phyloP scores from a whole-genome alignment of 1,284 basidiomycete species.

The Vanrija sp. region DNA sequence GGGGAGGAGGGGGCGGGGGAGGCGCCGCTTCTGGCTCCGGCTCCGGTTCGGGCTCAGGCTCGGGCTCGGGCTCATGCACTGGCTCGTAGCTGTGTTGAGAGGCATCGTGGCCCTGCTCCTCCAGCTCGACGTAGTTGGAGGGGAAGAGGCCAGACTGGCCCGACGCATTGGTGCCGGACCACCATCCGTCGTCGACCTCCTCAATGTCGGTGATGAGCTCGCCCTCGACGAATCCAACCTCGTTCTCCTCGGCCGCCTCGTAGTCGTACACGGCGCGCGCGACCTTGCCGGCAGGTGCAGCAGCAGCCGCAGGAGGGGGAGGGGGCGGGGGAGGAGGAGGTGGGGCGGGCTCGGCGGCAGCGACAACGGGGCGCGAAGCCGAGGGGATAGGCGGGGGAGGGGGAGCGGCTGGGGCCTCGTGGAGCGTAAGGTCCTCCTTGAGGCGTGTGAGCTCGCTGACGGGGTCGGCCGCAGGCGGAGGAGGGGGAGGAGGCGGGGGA shows the following conservation, averaged over 20 bases:
- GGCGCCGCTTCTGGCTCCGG: constrained; percentile 43
- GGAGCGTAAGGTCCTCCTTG: constrained; percentile 42
- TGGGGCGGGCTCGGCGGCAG: constrained; percentile 13
- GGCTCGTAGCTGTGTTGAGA: constrained; percentile 38
- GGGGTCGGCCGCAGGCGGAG: constrained; percentile 51
- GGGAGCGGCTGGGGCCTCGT: constrained; percentile 29
- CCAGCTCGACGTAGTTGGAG: constrained; percentile 76
- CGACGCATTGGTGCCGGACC: constrained; percentile 65
- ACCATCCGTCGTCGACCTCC: constrained; percentile 77
- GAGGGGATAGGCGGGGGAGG: constrained; percentile 37
- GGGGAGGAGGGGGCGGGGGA: constrained; percentile 41
- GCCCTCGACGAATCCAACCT: constrained; percentile 73
- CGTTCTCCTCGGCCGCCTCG: constrained; percentile 63
- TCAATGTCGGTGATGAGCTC: constrained; percentile 77
- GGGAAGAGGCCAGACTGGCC: constrained; percentile 64
- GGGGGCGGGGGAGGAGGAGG: constrained; percentile 2
- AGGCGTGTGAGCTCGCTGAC: constrained; percentile 39
- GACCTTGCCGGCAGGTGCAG: constrained; percentile 32
- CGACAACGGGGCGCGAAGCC: constrained; percentile 22
- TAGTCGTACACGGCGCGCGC: constrained; percentile 69
- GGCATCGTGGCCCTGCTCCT: constrained; percentile 44
- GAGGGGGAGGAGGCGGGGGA: constrained; percentile 44
- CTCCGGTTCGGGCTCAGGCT: constrained; percentile 42
- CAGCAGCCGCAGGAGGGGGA: background rate
- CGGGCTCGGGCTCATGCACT: constrained; percentile 33